These are phyloP conservation scores for Trichosanthes truncata DNA, from an alignment of 306 rosid genomes.

Conservation along the genomic window DNA sequence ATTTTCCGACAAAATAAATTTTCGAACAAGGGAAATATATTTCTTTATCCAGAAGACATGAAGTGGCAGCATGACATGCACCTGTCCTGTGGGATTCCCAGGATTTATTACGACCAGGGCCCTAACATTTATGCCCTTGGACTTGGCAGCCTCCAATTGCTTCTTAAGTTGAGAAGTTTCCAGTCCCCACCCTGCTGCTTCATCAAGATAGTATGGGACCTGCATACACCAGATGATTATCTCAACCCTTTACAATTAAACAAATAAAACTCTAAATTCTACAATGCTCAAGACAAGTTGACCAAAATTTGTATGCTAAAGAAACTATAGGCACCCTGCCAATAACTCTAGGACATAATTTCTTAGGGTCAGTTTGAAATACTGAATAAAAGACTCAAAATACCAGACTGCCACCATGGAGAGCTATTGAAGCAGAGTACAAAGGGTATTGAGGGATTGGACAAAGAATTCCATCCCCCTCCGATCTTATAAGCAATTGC, in stretches of 20 bases:
- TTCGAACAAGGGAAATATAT: not conserved
- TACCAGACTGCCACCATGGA: conserved; percentile 88
- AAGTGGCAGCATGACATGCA: conserved; percentile 17
- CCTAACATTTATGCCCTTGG: conserved; percentile 71
- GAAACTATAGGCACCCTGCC: not conserved
- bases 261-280: not conserved
- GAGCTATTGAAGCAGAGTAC: conserved; percentile 89
- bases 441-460: conserved; percentile 94
- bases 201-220: conserved; percentile 91
- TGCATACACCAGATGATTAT: conserved; percentile 18
- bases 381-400: not conserved
- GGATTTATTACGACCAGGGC: conserved; percentile 96
- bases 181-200: conserved; percentile 82
- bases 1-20: not conserved
- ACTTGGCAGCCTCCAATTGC: conserved; percentile 64
- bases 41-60: not conserved
- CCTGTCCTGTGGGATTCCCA: conserved; percentile 98
- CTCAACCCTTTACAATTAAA: not conserved
- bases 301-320: not conserved
- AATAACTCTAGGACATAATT: not conserved
- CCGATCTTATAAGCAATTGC: conserved; percentile 69
- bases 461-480: conserved; percentile 73
- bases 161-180: conserved; percentile 59
- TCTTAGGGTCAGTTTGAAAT: not conserved
- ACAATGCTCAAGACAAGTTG: not conserved